Evolutionary conservation across 2,329 filamentous ascomycete genomes (phyloP), one percentile per base, ranked within the genome.

Genomic region (Colletotrichum endophyticum): DNA sequence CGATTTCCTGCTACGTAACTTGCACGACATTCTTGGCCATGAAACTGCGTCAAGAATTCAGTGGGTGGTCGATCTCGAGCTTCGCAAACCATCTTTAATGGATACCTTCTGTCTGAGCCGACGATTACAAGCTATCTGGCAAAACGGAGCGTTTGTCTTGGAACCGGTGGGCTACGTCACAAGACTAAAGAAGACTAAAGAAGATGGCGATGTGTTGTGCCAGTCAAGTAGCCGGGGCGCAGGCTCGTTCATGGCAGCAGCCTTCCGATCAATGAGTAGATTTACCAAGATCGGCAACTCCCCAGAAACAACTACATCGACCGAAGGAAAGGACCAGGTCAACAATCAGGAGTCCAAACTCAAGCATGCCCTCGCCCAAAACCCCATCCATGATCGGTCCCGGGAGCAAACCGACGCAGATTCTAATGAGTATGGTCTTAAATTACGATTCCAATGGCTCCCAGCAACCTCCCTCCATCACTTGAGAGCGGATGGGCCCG

Each of bases 1-100:
- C 36, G 0, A 16, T 1, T 8, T 36, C 34, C 34, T 36, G 34
- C 34, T 36, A 4, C 1, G 15, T 16, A 0, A 36, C 0, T 39
- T 39, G 36, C 0, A 19, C 16, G 16, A 16, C 36, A 9, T 39
- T 9, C 0, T 39, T 19, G 16, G 16, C 19, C 6, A 3, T 44
- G 36, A 19, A 44, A 11, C 36, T 4, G 15, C 5, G 8, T 3
- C 7, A 8, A 39, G 34, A 39, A 39, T 39, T 16, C 0, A 39
- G 34, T 8, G 15, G 1, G 15, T 2, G 34, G 34, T 39, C 34
- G 34, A 39, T 16, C 2, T 0, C 15, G 15, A 39, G 34, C 34
- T 39, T 39, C 34, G 34, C 7, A 8, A 39, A 16, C 34, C 8
- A 39, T 8, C 36, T 44, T 8, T 9, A 11, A 44, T 44, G 36